These are phyloP conservation scores for Chaetoceros muelleri DNA, from an alignment of 108 stramenopile species.

Conservation along the genomic window DNA sequence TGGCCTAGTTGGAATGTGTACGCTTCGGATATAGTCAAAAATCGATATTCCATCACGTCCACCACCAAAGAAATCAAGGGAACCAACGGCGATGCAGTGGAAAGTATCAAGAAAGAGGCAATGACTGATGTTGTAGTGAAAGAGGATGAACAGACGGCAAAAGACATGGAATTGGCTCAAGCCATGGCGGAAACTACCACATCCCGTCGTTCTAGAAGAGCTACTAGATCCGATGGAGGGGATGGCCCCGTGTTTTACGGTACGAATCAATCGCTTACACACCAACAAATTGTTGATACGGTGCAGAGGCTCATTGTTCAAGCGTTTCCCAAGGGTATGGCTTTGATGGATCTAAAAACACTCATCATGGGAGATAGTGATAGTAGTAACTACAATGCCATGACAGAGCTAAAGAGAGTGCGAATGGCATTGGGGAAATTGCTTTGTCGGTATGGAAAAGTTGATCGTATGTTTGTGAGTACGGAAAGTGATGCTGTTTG, in stretches of 20 bases:
- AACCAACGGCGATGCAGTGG: not conserved
- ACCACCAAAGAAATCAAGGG: not conserved
- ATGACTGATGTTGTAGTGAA: not conserved
- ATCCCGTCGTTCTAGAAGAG: conserved; percentile 1
- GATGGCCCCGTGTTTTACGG: conserved; percentile 62
- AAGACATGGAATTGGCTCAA: conserved; percentile 20
- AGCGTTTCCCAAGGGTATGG: conserved; percentile 26
- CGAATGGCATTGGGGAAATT: conserved; percentile 59
- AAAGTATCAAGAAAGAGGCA: not conserved
- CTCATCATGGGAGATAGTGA: conserved; percentile 30
- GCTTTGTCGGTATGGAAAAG: conserved; percentile 51
- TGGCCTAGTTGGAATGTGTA: conserved; percentile 36
- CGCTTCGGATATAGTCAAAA: conserved; percentile 15
- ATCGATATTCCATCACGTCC: not conserved
- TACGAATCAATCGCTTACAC: conserved; percentile 48
- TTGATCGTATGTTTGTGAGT: conserved; percentile 26
- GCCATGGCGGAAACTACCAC: conserved; percentile 5
- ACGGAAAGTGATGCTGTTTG: conserved; percentile 31
- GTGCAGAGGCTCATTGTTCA: conserved; percentile 39
- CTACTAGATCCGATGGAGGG: conserved; percentile 10
- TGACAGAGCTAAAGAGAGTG: conserved; percentile 49
- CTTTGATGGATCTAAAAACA: conserved; percentile 32
- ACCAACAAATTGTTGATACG: conserved; percentile 59
- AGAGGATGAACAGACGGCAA: conserved; percentile 1
- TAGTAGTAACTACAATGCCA: conserved; percentile 37